Evolutionary conservation across 1,284 basidiomycete genomes (phyloP).

Genomic region (Leccinum pallidistipes): DNA sequence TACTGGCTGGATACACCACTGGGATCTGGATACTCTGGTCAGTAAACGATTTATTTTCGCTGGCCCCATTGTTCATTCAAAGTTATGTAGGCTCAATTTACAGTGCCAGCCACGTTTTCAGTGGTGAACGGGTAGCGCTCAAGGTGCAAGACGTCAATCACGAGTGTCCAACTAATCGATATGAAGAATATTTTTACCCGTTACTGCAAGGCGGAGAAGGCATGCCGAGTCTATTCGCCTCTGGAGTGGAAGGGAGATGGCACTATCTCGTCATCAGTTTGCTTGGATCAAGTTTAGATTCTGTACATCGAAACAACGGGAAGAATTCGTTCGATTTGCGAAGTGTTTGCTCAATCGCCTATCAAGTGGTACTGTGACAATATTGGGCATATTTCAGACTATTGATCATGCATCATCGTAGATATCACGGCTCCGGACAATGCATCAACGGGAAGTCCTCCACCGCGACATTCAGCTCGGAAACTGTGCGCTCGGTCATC

Average conservation of each 20-base stretch:
- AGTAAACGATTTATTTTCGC: slow-evolving; percentile 5
- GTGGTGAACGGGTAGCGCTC: slow-evolving; percentile 59
- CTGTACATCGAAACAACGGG: slow-evolving; percentile 52
- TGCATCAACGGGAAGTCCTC: slow-evolving; percentile 69
- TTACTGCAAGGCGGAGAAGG: slow-evolving; percentile 67
- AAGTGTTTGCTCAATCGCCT: slow-evolving; percentile 68
- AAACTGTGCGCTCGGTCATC: slow-evolving; percentile 64
- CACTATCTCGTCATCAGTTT: slow-evolving; percentile 76
- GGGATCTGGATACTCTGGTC: slow-evolving; percentile 58
- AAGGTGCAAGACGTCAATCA: slow-evolving; percentile 68
- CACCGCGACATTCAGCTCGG: slow-evolving; percentile 78
- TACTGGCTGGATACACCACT: slow-evolving; percentile 47
- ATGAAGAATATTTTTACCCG: slow-evolving; percentile 70
- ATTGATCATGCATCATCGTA: slow-evolving; percentile 32
- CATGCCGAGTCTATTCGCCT: slow-evolving; percentile 66
- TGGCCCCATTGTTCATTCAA: neutral
- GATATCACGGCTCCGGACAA: slow-evolving; percentile 67
- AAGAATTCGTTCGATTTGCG: slow-evolving; percentile 63
- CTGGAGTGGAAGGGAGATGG: slow-evolving; percentile 59
- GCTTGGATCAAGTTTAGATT: slow-evolving; percentile 67
- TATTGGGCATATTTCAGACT: slow-evolving; percentile 21
- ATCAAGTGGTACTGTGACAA: slow-evolving; percentile 57
- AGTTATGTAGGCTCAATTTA: slow-evolving; percentile 58
- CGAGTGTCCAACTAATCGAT: slow-evolving; percentile 72
- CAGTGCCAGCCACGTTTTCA: slow-evolving; percentile 56